Conservation (phyloP, 768 basidiomycete species). For the Suillus subluteus region DNA sequence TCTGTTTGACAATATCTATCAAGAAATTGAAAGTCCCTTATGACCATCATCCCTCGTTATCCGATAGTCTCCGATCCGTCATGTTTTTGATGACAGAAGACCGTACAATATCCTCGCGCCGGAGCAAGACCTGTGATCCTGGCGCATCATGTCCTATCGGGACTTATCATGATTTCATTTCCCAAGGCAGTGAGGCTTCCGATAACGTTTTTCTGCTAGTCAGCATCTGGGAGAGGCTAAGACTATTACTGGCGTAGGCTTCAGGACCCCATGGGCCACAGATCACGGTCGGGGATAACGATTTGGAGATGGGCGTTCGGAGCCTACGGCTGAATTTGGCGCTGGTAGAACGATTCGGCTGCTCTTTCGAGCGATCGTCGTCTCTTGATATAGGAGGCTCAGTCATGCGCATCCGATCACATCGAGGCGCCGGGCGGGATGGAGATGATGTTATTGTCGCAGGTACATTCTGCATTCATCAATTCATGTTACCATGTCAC, state of each 20-base stretch:
- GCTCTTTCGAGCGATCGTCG: not conserved
- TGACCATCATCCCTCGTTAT: not conserved
- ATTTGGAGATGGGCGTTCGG: not conserved
- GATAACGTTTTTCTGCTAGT: constrained; percentile 4
- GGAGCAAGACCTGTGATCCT: not conserved
- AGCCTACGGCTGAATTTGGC: not conserved
- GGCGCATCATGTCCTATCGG: not conserved
- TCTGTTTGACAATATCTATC: not conserved
- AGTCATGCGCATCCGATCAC: not conserved
- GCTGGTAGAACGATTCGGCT: not conserved
- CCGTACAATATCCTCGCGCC: not conserved
- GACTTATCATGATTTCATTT: constrained; percentile 1
- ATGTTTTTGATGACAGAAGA: not conserved
- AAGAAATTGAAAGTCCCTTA: not conserved
- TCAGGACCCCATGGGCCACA: not conserved
- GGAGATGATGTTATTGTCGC: not conserved
- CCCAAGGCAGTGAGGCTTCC: not conserved
- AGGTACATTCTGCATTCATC: not conserved
- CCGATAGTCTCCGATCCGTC: not conserved
- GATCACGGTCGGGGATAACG: not conserved
- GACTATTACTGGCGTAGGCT: not conserved
- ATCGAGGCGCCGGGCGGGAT: not conserved
- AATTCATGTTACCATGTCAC: too few species aligned
- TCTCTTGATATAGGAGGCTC: not conserved
- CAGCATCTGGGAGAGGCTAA: not conserved